Evolutionary conservation across 306 rosid species (phyloP).

Genomic region (Luffa aegyptiaca): DNA sequence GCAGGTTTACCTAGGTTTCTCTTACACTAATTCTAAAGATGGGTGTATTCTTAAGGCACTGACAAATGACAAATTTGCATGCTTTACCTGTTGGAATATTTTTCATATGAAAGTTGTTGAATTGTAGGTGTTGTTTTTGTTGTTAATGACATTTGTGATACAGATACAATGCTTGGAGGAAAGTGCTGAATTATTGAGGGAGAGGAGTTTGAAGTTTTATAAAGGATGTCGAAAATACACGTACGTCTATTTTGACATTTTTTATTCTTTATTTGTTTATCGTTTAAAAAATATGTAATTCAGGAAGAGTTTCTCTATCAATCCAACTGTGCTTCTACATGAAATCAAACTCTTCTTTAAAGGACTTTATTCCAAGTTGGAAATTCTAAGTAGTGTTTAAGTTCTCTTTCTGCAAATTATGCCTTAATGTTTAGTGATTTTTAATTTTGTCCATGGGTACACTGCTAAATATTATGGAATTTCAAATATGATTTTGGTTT

Average conservation of each 20-base stretch:
- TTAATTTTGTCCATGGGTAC: not conserved
- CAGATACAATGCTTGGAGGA: constrained; percentile 99
- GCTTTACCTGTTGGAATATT: not conserved
- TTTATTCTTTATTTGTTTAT: not conserved
- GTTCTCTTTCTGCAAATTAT: not conserved
- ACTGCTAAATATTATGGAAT: not conserved
- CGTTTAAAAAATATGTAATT: not conserved
- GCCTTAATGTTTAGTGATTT: not conserved
- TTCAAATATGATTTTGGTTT: not conserved
- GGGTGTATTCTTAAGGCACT: not conserved
- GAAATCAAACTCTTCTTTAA: not conserved
- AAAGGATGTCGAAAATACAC: constrained; percentile 99
- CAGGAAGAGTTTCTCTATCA: not conserved
- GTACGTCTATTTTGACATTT: constrained; percentile 35
- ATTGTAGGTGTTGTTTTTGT: not conserved
- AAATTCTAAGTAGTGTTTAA: not conserved
- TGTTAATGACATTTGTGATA: constrained; percentile 22
- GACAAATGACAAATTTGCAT: not conserved
- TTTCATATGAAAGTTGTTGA: not conserved
- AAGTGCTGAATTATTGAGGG: constrained; percentile 89
- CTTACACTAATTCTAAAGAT: not conserved
- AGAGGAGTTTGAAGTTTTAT: constrained; percentile 81
- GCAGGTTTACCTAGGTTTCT: not conserved
- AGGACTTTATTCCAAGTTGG: not conserved
- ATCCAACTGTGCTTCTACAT: not conserved